Evolutionary conservation across 257 asterid species (phyloP).

Genomic region (Coffea canephora): DNA sequence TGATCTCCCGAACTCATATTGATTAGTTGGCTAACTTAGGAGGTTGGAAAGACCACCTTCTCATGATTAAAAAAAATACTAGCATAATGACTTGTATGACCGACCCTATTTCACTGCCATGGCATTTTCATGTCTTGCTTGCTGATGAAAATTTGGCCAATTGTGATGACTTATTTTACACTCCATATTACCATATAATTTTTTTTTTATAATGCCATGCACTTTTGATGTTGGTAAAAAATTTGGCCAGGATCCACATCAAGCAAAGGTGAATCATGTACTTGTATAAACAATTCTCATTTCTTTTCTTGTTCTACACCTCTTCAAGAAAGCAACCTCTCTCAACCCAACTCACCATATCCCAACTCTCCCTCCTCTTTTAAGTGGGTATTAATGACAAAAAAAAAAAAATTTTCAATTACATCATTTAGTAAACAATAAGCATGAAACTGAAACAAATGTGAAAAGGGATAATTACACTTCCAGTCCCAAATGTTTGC

Average conservation of each 20-base stretch:
- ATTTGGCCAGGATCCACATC: slow-evolving; percentile 7
- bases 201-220: background rate
- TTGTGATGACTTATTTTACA: slow-evolving; percentile 30
- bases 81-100: background rate
- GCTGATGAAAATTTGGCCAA: slow-evolving; percentile 18
- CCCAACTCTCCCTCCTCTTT: background rate
- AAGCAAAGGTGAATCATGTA: slow-evolving; percentile 14
- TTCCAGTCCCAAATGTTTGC: background rate
- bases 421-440: slow-evolving; percentile 7
- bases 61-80: slow-evolving; percentile 8
- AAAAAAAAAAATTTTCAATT: background rate
- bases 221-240: background rate
- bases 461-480: too few relatives aligned
- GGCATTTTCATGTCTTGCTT: slow-evolving; percentile 31
- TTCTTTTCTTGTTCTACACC: background rate
- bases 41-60: slow-evolving; percentile 12
- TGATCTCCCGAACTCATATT: slow-evolving; percentile 15
- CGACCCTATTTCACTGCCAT: background rate
- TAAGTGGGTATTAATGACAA: background rate
- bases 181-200: slow-evolving; percentile 13
- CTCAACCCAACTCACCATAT: background rate
- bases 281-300: background rate
- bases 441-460: background rate
- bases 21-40: slow-evolving; percentile 29
- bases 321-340: background rate